Evolutionary conservation across 345 rosid species (phyloP).

Genomic region (Euphorbia lathyris): DNA sequence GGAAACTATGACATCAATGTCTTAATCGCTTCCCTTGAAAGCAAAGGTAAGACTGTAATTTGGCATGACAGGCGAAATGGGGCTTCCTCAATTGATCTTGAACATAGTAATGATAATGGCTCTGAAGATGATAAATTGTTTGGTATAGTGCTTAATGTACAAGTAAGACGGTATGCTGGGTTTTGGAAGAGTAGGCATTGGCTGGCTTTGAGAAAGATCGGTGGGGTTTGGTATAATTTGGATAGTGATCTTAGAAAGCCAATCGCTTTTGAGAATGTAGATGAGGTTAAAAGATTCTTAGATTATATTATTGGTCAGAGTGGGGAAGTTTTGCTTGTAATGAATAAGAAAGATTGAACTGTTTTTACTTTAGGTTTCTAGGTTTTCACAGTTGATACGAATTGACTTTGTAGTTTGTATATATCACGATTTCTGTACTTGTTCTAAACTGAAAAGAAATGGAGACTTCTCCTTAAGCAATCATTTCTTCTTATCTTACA

Average conservation of each 20-base stretch:
- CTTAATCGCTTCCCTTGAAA: slow-evolving; percentile 67
- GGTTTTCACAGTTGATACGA: not conserved
- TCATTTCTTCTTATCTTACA: not conserved
- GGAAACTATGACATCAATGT: slow-evolving; percentile 91
- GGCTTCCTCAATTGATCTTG: slow-evolving; percentile 59
- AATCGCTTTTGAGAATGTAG: slow-evolving; percentile 33
- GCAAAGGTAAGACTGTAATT: slow-evolving; percentile 51
- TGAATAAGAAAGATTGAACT: slow-evolving; percentile 26
- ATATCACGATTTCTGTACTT: not conserved
- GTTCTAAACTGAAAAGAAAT: not conserved
- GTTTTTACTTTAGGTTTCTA: not conserved
- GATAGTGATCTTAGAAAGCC: slow-evolving; percentile 74
- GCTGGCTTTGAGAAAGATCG: slow-evolving; percentile 67
- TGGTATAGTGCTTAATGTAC: slow-evolving; percentile 78
- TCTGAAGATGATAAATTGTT: slow-evolving; percentile 32
- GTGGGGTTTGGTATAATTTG: slow-evolving; percentile 83
- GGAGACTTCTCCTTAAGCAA: not conserved
- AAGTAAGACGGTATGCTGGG: slow-evolving; percentile 63
- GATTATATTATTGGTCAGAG: slow-evolving; percentile 49
- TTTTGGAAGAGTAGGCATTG: slow-evolving; percentile 90
- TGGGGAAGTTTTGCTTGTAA: slow-evolving; percentile 70
- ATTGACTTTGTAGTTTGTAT: not conserved
- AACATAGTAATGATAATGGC: slow-evolving; percentile 9
- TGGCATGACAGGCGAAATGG: slow-evolving; percentile 78
- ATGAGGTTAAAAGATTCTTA: slow-evolving; percentile 54